phyloP scores from a whole-genome alignment of 2,329 filamentous ascomycete genomes.

The Hymenoscyphus fructigenus region DNA sequence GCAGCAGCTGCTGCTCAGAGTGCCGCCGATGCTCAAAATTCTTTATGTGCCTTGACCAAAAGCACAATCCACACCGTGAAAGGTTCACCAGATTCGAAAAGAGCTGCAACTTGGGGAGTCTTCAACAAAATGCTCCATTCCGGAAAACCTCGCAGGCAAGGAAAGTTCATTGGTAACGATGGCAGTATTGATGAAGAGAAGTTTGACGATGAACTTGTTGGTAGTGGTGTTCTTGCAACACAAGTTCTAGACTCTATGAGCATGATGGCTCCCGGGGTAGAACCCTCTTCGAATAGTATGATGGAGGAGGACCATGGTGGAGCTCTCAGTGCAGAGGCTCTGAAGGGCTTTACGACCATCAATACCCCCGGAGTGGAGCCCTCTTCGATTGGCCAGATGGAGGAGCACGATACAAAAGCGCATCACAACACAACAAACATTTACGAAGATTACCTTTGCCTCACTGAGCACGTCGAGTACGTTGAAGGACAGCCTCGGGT shows the following conservation, averaged over 20 bases:
- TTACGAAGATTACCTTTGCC: background rate
- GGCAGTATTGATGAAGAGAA: background rate
- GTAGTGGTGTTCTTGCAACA: background rate
- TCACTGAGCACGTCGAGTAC: background rate
- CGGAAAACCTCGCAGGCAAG: background rate
- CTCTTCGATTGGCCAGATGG: background rate
- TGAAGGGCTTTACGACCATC: background rate
- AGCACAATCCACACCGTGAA: background rate
- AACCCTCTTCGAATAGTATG: background rate
- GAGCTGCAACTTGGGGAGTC: background rate
- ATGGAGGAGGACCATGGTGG: background rate
- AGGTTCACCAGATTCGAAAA: background rate
- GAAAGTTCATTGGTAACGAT: background rate
- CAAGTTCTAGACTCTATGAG: background rate
- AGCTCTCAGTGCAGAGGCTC: background rate
- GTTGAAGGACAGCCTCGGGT: background rate
- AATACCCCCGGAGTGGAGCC: background rate
- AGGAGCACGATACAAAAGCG: background rate
- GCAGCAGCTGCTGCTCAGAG: background rate
- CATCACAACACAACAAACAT: background rate
- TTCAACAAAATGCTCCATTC: conserved; percentile 1
- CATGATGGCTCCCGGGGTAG: background rate
- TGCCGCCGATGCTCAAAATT: background rate
- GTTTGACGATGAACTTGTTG: background rate
- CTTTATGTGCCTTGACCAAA: background rate